Conservation (phyloP, 2,329 filamentous ascomycete genomes). For the Monilinia vaccinii-corymbosi region DNA sequence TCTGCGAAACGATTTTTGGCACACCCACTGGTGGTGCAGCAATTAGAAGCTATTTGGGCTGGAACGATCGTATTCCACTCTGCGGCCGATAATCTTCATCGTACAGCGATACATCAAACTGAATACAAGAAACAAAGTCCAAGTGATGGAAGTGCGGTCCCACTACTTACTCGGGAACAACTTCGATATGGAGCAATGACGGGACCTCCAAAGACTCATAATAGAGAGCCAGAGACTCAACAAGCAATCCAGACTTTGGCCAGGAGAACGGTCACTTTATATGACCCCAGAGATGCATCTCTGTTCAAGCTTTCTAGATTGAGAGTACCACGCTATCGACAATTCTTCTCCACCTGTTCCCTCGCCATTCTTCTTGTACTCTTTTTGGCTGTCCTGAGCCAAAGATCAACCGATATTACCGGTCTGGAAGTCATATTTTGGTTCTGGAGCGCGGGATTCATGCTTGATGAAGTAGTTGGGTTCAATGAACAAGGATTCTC, state of each 20-base stretch:
- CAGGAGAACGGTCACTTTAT: conserved; percentile 66
- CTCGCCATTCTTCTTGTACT: conserved; percentile 76
- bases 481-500: conserved; percentile 97
- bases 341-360: conserved; percentile 81
- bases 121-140: conserved; percentile 15
- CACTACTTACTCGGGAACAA: conserved; percentile 12
- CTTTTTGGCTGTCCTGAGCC: conserved; percentile 71
- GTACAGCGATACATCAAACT: conserved; percentile 14
- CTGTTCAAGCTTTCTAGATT: conserved; percentile 85
- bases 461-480: conserved; percentile 91
- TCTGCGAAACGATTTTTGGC: conserved; percentile 89
- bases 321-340: conserved; percentile 83
- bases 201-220: neutral
- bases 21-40: conserved; percentile 84
- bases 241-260: conserved; percentile 17
- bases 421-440: conserved; percentile 83
- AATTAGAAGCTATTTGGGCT: conserved; percentile 95
- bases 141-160: conserved; percentile 5
- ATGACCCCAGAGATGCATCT: conserved; percentile 84
- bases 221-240: conserved; percentile 14
- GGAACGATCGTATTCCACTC: conserved; percentile 93
- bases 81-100: conserved; percentile 72
- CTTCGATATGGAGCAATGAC: conserved; percentile 32
- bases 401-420: conserved; percentile 73
- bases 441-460: conserved; percentile 96